Evolutionary conservation across 768 basidiomycete species (phyloP).

Genomic region (Russula dissimulans): DNA sequence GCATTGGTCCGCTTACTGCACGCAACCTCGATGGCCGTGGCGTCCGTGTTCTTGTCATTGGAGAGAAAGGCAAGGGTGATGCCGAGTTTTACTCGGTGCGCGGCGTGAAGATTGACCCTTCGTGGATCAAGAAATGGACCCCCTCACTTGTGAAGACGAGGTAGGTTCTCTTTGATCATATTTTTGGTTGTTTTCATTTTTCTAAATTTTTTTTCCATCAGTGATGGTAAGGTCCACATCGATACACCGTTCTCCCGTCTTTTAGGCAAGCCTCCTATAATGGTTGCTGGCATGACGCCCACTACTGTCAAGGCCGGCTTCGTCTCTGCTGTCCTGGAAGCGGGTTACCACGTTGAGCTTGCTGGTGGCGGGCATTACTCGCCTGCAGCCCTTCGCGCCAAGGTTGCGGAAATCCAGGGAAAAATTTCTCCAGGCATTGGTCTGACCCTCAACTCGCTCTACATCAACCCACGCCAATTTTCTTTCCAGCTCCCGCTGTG

Average conservation of each 20-base stretch:
- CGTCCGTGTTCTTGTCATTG: conserved; percentile 79
- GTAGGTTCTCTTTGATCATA: conserved; percentile 31
- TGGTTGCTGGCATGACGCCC: conserved; percentile 99
- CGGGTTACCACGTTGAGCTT: conserved; percentile 94
- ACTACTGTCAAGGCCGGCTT: conserved; percentile 94
- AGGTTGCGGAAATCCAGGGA: conserved; percentile 86
- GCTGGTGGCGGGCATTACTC: conserved; percentile 99
- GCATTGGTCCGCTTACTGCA: conserved; percentile 85
- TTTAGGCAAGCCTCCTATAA: conserved; percentile 92
- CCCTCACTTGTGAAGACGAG: conserved; percentile 84
- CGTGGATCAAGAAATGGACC: conserved; percentile 87
- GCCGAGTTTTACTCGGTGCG: conserved; percentile 72
- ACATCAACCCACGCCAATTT: conserved; percentile 98
- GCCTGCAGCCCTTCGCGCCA: conserved; percentile 74
- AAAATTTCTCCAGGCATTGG: conserved; percentile 83
- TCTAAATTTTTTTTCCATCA: conserved; percentile 26
- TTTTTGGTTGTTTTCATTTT: neutral
- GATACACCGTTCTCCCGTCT: conserved; percentile 97
- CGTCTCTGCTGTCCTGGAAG: conserved; percentile 84
- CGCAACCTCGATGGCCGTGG: conserved; percentile 91
- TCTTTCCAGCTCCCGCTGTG: conserved; percentile 95
- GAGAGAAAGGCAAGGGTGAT: conserved; percentile 84
- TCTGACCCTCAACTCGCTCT: conserved; percentile 88
- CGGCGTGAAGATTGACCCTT: conserved; percentile 64
- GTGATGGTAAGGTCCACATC: conserved; percentile 85